Base-by-base conservation (phyloP, 345 rosid species). In the Populus pruinosa region DNA sequence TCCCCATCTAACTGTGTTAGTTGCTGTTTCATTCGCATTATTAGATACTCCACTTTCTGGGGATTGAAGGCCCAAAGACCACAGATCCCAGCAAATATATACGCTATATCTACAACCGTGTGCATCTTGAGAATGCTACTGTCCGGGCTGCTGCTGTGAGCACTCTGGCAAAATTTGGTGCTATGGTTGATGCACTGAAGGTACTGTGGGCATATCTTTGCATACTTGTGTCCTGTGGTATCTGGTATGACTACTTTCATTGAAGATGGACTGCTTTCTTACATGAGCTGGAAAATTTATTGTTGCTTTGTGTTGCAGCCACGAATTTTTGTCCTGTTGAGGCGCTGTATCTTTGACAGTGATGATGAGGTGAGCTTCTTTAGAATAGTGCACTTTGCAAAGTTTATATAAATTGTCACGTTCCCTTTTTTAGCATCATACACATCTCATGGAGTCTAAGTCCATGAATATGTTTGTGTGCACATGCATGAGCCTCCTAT, bases 41-140 rank as follows among this genome's bases (percentile, higher is more conserved):
- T 67, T 82, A 96, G 99, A 96, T 96, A 69, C 97, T 96, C 72
- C 99, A 96, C 87, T 96, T 96, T 83, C 94, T 96, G 83, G 98
- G 99, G 70, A 88, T 82, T 67, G 99, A 96, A 84, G 99, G 99
- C 39, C 99, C 98, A 6, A 93, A 90, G 86, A 90, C 99, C 77
- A 83, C 95, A 59, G 99, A 96, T 83, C 97, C 98, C 9, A 88
- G 94, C 90, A 96, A 96, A 84, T 96, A 91, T 79, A 96, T 96
- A 77, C 90, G 99, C 43, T 96, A 96, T 87, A 91, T 96, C 49
- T 93, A 96, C 84, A 96, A 96, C 35, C 98, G 99, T 74, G 94
- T 96, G 62, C 99, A 96, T 87, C 96, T 96, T 76, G 99, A 96
- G 85, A 96, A 96, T 85, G 97, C 99, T 39, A 96, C 98, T 77